Evolutionary conservation across 2,329 filamentous ascomycete genomes (phyloP).

Genomic region (Colletotrichum acutatum): DNA sequence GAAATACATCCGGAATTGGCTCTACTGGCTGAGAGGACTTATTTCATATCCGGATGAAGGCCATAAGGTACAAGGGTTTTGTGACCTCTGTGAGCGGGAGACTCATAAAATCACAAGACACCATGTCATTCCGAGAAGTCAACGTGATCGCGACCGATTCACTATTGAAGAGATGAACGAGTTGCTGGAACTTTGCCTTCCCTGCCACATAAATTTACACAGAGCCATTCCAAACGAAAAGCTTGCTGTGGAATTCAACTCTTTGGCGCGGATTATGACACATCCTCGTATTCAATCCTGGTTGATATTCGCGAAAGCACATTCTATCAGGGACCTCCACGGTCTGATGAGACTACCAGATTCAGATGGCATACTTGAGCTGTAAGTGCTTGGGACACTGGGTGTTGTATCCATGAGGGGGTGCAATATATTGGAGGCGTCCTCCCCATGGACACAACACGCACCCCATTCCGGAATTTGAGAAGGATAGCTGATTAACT

Average conservation of each 20-base stretch:
- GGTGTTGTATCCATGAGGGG: not conserved
- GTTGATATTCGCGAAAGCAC: not conserved
- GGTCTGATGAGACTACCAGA: not conserved
- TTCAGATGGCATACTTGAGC: not conserved
- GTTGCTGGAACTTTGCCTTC: not conserved
- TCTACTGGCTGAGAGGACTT: not conserved
- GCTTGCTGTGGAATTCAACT: not conserved
- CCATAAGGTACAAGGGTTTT: not conserved
- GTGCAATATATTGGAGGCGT: no score
- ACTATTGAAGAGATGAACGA: not conserved
- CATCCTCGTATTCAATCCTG: not conserved
- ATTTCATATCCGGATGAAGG: not conserved
- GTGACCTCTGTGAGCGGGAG: not conserved
- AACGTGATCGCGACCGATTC: not conserved
- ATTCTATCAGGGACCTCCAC: not conserved
- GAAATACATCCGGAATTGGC: not conserved
- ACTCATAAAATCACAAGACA: not conserved
- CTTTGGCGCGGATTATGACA: not conserved
- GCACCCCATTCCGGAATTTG: no score
- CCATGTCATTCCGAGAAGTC: not conserved
- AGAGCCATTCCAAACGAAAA: not conserved
- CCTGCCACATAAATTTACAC: not conserved
- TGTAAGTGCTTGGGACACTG: not conserved
- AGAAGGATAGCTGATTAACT: no score
- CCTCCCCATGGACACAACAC: no score